These are phyloP conservation scores for Geranomyces variabilis DNA, from an alignment of 192 early-diverging fungal species.

Conservation along the genomic window DNA sequence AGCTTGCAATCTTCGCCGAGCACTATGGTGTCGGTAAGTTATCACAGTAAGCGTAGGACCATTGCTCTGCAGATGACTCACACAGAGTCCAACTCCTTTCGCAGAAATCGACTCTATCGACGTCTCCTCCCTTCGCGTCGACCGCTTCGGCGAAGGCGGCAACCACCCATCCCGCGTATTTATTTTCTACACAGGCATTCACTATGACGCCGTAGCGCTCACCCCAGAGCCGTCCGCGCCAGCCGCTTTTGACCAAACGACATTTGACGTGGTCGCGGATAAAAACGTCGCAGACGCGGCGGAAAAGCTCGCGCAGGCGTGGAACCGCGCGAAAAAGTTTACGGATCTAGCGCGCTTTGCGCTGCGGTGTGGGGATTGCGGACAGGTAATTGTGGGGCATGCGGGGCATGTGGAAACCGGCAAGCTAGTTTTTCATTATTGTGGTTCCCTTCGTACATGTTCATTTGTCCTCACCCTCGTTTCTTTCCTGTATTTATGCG, in stretches of 20 bases:
- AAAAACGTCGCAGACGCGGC: constrained; percentile 40
- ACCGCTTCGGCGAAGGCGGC: constrained; percentile 71
- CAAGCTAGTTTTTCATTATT: background rate
- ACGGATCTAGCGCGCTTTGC: constrained; percentile 76
- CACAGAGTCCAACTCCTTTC: background rate
- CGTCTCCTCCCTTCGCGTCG: constrained; percentile 67
- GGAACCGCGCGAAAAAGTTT: constrained; percentile 59
- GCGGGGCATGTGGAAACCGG: background rate
- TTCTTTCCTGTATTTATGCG: no score
- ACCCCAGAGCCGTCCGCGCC: constrained; percentile 57
- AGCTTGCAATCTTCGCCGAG: constrained; percentile 74
- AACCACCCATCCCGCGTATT: constrained; percentile 54
- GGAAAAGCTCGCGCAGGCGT: constrained; percentile 45
- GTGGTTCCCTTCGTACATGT: no score
- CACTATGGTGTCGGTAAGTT: constrained; percentile 51
- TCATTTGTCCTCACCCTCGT: no score
- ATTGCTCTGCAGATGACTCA: no score
- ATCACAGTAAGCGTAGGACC: no score
- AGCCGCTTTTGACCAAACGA: constrained; percentile 74
- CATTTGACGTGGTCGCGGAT: constrained; percentile 49
- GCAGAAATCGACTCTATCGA: constrained; percentile 78
- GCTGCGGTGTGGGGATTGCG: constrained; percentile 66
- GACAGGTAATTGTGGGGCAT: no score
- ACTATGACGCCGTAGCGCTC: constrained; percentile 80
- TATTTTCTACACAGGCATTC: constrained; percentile 57